A percentile compares a stretch with the other conserved stretches of the same genome.
Conservation (phyloP, 73 alveolate species). For the Effrenium voratum region DNA sequence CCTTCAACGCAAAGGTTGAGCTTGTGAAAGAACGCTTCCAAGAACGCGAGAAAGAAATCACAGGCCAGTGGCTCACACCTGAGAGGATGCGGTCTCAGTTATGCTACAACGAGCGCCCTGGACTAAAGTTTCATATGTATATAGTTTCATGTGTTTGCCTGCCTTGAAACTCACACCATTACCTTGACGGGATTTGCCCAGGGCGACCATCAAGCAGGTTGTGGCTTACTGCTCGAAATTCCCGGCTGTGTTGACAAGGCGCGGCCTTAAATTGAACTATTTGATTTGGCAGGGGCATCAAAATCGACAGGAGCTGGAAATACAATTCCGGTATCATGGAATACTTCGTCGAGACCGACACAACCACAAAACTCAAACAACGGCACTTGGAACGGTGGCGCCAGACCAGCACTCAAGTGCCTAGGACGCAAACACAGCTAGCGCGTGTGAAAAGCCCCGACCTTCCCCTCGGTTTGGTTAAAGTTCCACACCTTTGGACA, state of each 20-base stretch:
- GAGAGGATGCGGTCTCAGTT: constrained; percentile 19
- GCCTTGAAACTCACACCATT: background rate
- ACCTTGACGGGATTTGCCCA: background rate
- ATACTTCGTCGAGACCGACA: constrained; percentile 14
- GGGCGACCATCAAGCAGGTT: background rate
- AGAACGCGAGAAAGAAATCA: constrained; percentile 10
- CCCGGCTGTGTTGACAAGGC: constrained; percentile 3
- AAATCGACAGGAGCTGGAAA: background rate
- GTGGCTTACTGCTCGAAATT: background rate
- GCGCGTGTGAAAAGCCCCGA: background rate
- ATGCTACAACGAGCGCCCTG: background rate
- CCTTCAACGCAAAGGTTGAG: background rate
- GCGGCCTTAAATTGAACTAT: background rate
- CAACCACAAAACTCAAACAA: constrained; percentile 13
- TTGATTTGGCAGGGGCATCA: background rate
- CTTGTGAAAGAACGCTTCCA: constrained; percentile 26
- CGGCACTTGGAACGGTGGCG: background rate
- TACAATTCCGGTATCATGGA: background rate
- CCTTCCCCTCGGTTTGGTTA: too few relatives aligned
- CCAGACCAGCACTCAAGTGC: background rate
- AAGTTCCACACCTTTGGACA: too few relatives aligned
- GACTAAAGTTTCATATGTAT: too few relatives aligned
- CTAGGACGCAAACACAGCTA: background rate
- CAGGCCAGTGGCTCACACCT: constrained; percentile 31
- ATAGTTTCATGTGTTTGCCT: background rate